These are phyloP conservation scores for Helichrysum umbraculigerum DNA, from an alignment of 129 eudicot species.

Conservation along the genomic window DNA sequence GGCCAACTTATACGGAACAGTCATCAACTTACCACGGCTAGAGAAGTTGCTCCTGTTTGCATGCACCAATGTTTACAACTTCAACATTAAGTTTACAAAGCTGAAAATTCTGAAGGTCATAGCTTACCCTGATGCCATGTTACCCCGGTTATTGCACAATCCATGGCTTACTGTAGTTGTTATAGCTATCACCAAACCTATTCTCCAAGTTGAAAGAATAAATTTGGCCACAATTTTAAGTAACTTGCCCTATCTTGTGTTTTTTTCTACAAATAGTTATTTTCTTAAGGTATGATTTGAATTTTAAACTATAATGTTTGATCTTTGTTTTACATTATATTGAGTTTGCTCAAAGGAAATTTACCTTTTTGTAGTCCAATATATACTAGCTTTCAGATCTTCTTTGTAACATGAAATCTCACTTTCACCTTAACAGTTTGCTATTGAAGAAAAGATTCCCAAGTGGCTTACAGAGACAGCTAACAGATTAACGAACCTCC, in stretches of 20 bases:
- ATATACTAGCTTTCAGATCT: too few relatives aligned
- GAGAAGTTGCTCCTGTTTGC: background rate
- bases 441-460: constrained; percentile 6
- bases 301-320: background rate
- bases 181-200: background rate
- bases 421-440: constrained; percentile 4
- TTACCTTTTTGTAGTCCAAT: too few relatives aligned
- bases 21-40: constrained; percentile 21
- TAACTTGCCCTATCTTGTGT: background rate
- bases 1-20: background rate
- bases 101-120: background rate
- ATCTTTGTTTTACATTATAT: too few relatives aligned
- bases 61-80: constrained; percentile 17
- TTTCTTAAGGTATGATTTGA: constrained; percentile 15
- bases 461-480: constrained; percentile 5
- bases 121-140: constrained; percentile 11
- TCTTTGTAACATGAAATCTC: background rate
- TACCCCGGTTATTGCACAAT: background rate
- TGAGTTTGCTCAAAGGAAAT: too few relatives aligned
- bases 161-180: background rate
- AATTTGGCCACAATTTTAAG: background rate
- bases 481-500: background rate
- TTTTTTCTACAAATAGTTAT: background rate
- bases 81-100: constrained; percentile 14
- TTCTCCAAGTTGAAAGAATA: background rate